Conservation (phyloP, 2,329 filamentous ascomycete genomes). For the Ambrosiella cleistominuta region DNA sequence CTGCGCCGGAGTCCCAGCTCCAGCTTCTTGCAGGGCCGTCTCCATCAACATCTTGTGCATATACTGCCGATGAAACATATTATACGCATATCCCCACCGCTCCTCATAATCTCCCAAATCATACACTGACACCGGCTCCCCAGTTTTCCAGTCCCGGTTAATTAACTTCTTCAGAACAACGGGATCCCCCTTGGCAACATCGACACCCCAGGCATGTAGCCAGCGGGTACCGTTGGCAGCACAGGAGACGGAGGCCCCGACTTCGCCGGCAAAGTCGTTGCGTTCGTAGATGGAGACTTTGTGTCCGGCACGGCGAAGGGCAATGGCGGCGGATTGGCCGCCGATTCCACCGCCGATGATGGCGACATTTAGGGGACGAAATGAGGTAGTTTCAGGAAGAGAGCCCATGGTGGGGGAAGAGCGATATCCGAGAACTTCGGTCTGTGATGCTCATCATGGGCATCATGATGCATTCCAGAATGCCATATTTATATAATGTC, state of each 20-base stretch:
- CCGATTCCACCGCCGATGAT: constrained; percentile 24
- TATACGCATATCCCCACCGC: neutral
- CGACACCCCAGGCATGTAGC: constrained; percentile 24
- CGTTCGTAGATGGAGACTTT: constrained; percentile 21
- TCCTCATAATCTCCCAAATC: neutral
- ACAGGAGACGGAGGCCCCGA: constrained; percentile 24
- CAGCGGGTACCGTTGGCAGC: constrained; percentile 23
- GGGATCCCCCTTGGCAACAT: constrained; percentile 18
- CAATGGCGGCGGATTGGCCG: constrained; percentile 20
- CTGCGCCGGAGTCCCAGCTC: neutral
- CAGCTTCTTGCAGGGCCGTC: neutral
- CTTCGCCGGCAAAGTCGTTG: constrained; percentile 22
- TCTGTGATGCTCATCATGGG: neutral
- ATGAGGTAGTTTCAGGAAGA: neutral
- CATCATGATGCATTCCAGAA: no score
- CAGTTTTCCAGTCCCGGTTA: neutral
- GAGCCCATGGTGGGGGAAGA: neutral
- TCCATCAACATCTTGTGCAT: constrained; percentile 2
- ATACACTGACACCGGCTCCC: neutral
- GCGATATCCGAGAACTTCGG: neutral
- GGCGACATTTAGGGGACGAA: constrained; percentile 16
- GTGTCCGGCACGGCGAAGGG: constrained; percentile 21
- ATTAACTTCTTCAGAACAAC: neutral
- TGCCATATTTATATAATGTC: no score
- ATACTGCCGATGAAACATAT: constrained; percentile 3